These are phyloP conservation scores for Pichia deserticola DNA, from an alignment of 805 yeast species.

Conservation along the genomic window DNA sequence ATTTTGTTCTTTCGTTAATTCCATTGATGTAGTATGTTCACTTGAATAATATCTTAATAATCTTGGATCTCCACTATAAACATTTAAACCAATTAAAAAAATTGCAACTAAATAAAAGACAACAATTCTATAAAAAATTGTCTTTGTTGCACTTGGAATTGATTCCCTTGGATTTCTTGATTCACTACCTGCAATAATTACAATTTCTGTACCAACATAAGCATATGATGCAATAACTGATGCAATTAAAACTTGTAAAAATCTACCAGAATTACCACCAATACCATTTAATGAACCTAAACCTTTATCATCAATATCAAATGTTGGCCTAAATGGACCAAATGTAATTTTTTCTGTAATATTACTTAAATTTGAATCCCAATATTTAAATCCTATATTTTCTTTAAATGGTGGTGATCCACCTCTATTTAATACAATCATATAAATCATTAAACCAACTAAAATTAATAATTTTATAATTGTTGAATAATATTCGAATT, in stretches of 20 bases:
- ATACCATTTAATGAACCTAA: slow-evolving; percentile 47
- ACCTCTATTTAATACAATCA: slow-evolving; percentile 61
- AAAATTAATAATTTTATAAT: slow-evolving; percentile 48
- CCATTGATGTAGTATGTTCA: slow-evolving; percentile 16
- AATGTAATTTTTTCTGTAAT: slow-evolving; percentile 41
- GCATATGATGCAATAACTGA: slow-evolving; percentile 63
- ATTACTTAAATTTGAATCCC: slow-evolving; percentile 51
- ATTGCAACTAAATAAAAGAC: slow-evolving; percentile 59
- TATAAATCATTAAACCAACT: slow-evolving; percentile 48
- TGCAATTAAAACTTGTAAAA: slow-evolving; percentile 55
- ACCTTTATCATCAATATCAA: slow-evolving; percentile 58
- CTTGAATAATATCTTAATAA: slow-evolving; percentile 47
- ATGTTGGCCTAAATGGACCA: slow-evolving; percentile 71
- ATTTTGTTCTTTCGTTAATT: slow-evolving; percentile 10
- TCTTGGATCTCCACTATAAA: slow-evolving; percentile 74
- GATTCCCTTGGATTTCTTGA: slow-evolving; percentile 75
- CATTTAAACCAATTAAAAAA: slow-evolving; percentile 61
- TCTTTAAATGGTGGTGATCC: slow-evolving; percentile 37
- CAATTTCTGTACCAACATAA: slow-evolving; percentile 76
- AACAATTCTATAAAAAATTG: slow-evolving; percentile 65
- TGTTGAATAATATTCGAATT: slow-evolving; percentile 59
- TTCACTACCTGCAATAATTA: slow-evolving; percentile 79
- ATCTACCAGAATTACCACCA: slow-evolving; percentile 52
- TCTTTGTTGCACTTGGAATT: slow-evolving; percentile 66
- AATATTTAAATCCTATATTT: slow-evolving; percentile 59